phyloP scores from a whole-genome alignment of 2,329 filamentous ascomycete species.

The Aphanoascus verrucosus region DNA sequence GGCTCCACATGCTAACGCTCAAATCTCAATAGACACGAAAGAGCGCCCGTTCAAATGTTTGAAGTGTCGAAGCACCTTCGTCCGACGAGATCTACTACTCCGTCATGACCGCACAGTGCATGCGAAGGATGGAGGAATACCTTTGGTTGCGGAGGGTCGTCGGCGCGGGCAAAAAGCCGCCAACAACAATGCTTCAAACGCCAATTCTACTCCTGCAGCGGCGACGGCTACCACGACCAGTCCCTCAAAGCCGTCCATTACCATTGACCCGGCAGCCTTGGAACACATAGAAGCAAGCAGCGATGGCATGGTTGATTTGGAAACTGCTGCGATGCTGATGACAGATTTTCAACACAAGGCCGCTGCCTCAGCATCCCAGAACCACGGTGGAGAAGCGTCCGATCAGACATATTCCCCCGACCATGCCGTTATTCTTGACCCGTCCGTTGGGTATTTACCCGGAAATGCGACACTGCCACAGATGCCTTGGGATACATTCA shows the following conservation, averaged over 20 bases:
- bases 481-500: constrained; percentile 84
- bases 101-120: constrained; percentile 97
- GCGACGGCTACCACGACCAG: constrained; percentile 32
- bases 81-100: constrained; percentile 88
- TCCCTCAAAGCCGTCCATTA: constrained; percentile 65
- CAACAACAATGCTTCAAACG: constrained; percentile 13
- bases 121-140: constrained; percentile 91
- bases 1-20: constrained; percentile 1
- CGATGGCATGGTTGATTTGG: constrained; percentile 87
- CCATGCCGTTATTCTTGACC: constrained; percentile 62
- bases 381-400: constrained; percentile 37
- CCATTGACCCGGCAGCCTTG: constrained; percentile 59
- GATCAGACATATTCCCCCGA: constrained; percentile 59
- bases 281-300: constrained; percentile 75
- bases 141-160: constrained; percentile 89
- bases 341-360: constrained; percentile 96
- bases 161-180: constrained; percentile 45
- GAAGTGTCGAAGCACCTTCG: constrained; percentile 97
- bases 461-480: constrained; percentile 73
- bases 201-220: constrained; percentile 7
- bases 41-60: constrained; percentile 97
- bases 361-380: constrained; percentile 54
- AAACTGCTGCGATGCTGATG: constrained; percentile 97
- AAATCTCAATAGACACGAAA: constrained; percentile 65
- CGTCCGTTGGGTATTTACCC: constrained; percentile 60